These are phyloP conservation scores for Mycena maculata DNA, from an alignment of 768 basidiomycete species.

Conservation along the genomic window DNA sequence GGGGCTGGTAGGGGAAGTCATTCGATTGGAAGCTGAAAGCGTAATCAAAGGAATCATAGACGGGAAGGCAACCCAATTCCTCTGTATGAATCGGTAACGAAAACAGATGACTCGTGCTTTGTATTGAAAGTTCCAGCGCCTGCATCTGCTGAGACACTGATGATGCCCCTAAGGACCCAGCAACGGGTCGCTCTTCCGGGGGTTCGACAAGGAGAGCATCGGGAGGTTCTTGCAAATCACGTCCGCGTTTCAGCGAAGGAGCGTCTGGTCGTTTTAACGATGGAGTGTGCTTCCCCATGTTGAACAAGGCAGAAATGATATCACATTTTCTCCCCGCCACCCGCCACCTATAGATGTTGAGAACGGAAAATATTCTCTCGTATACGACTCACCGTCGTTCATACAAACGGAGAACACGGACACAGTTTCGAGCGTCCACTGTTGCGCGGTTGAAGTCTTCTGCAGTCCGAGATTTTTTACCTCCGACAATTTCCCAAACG, in stretches of 20 bases:
- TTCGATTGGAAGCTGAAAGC: slow-evolving; percentile 8
- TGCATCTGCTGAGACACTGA: not conserved
- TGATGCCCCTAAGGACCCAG: not conserved
- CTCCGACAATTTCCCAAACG: slow-evolving; percentile 52
- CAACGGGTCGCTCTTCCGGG: not conserved
- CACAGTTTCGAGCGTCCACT: slow-evolving; percentile 53
- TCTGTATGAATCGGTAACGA: slow-evolving; percentile 10
- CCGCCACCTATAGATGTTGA: slow-evolving; percentile 14
- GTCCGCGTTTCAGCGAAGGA: slow-evolving; percentile 2
- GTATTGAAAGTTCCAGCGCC: slow-evolving; percentile 2
- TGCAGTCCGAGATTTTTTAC: slow-evolving; percentile 28
- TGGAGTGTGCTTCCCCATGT: slow-evolving; percentile 1
- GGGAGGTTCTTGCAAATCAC: not conserved
- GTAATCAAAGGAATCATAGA: slow-evolving; percentile 21
- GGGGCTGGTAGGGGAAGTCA: not conserved
- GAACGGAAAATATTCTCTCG: not conserved
- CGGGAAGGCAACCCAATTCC: slow-evolving; percentile 21
- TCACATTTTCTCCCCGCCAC: slow-evolving; percentile 24
- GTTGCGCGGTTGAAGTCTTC: slow-evolving; percentile 47
- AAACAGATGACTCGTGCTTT: slow-evolving; percentile 1
- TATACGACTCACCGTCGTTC: slow-evolving; percentile 15
- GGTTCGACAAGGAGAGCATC: not conserved
- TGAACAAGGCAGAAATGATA: slow-evolving; percentile 25
- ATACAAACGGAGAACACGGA: slow-evolving; percentile 41
- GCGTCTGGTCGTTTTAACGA: not conserved